phyloP scores from a whole-genome alignment of 441 rosid species.

The Populus tomentosa region DNA sequence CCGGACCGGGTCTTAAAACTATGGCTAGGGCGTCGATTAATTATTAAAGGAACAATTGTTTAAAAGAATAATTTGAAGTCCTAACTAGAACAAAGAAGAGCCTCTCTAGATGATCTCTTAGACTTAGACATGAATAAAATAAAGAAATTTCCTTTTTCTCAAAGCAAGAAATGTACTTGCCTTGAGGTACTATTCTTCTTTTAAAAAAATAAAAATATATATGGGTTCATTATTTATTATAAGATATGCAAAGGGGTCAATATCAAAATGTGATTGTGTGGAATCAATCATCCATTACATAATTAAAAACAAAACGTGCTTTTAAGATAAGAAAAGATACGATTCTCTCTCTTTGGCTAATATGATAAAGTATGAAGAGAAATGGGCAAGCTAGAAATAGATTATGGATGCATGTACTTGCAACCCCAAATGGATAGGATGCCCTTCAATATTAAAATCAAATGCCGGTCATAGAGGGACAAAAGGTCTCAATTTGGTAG shows the following conservation, averaged over 20 bases:
- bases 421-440: not conserved
- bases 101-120: not conserved
- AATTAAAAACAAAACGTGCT: slow-evolving; percentile 10
- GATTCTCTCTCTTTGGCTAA: not conserved
- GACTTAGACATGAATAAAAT: not conserved
- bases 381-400: not conserved
- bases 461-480: slow-evolving; percentile 26
- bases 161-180: not conserved
- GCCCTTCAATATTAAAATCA: not conserved
- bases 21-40: not conserved
- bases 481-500: slow-evolving; percentile 19
- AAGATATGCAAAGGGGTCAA: not conserved
- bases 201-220: too few species aligned
- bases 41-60: not conserved
- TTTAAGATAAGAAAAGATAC: slow-evolving; percentile 3
- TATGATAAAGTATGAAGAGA: not conserved
- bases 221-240: not conserved
- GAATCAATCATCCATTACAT: not conserved
- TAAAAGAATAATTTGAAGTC: not conserved
- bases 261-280: slow-evolving; percentile 1
- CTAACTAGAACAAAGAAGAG: not conserved
- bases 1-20: too few species aligned
- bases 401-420: not conserved
- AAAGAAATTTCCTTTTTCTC: not conserved
- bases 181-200: not conserved